phyloP scores from a whole-genome alignment of 768 basidiomycete species.

The Trametes meyenii region DNA sequence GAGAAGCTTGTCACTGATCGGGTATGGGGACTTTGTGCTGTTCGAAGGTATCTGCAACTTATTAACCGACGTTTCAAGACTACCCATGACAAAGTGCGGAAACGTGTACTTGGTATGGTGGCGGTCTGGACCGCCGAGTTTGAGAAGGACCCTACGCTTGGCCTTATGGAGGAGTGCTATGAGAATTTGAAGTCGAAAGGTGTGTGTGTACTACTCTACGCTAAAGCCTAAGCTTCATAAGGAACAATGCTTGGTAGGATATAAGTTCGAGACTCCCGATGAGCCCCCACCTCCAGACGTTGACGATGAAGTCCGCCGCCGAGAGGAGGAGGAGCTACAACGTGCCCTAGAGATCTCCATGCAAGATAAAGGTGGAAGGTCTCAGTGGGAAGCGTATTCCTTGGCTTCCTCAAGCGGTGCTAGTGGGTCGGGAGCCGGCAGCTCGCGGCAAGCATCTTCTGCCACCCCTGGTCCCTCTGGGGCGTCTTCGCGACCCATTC shows the following conservation, averaged over 20 bases:
- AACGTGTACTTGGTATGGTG: slow-evolving; percentile 69
- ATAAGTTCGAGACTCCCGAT: slow-evolving; percentile 64
- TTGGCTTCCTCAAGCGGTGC: slow-evolving; percentile 41
- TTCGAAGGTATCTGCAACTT: background rate
- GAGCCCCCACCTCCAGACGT: slow-evolving; percentile 70
- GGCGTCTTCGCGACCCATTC: slow-evolving; percentile 17
- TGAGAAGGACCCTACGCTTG: slow-evolving; percentile 74
- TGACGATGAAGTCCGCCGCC: slow-evolving; percentile 78
- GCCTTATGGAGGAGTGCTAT: slow-evolving; percentile 91
- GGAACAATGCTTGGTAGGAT: slow-evolving; percentile 47
- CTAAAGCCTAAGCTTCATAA: background rate
- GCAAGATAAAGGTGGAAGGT: slow-evolving; percentile 84
- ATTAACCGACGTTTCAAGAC: slow-evolving; percentile 51
- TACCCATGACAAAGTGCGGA: slow-evolving; percentile 89
- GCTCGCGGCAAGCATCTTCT: slow-evolving; percentile 23
- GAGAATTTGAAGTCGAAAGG: slow-evolving; percentile 82
- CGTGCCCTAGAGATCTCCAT: slow-evolving; percentile 92
- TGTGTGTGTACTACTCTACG: slow-evolving; percentile 32
- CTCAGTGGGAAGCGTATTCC: slow-evolving; percentile 52
- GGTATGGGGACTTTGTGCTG: slow-evolving; percentile 41
- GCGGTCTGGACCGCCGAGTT: slow-evolving; percentile 87
- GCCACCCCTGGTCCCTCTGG: slow-evolving; percentile 11
- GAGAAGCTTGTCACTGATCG: slow-evolving; percentile 89
- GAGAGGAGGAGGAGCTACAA: slow-evolving; percentile 94
- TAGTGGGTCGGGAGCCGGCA: slow-evolving; percentile 35